phyloP scores from a whole-genome alignment of 2,329 filamentous ascomycete species.

The Periconia sp. region DNA sequence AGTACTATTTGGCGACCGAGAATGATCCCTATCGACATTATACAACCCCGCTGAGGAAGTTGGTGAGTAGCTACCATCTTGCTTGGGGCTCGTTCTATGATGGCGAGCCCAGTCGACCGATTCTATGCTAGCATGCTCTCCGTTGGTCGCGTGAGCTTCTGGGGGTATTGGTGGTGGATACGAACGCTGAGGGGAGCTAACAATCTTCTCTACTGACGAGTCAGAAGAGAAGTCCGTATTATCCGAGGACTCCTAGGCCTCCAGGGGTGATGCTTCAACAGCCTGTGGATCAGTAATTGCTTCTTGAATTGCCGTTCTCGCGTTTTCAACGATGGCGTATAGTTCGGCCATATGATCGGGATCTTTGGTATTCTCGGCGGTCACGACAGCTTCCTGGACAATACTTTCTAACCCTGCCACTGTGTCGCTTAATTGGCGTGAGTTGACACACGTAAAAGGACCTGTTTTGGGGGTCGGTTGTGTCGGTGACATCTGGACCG shows the following conservation, averaged over 20 bases:
- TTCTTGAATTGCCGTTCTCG: constrained; percentile 37
- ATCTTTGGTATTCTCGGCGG: constrained; percentile 39
- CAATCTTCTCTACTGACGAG: background rate
- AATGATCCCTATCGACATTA: constrained; percentile 1
- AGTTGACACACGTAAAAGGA: constrained; percentile 20
- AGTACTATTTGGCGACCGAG: constrained; percentile 17
- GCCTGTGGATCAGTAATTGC: constrained; percentile 27
- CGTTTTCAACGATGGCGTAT: constrained; percentile 43
- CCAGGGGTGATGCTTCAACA: constrained; percentile 26
- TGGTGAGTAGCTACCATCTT: constrained; percentile 9
- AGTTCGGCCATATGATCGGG: constrained; percentile 40
- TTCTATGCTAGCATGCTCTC: constrained; percentile 6
- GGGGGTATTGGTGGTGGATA: background rate
- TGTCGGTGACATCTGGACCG: constrained; percentile 22
- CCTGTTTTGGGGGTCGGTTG: constrained; percentile 21
- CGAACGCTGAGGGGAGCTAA: background rate
- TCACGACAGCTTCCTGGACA: constrained; percentile 44
- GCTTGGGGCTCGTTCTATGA: constrained; percentile 1
- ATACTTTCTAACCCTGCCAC: constrained; percentile 47
- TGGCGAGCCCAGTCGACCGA: constrained; percentile 35
- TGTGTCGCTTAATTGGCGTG: constrained; percentile 29
- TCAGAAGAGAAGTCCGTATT: constrained; percentile 10
- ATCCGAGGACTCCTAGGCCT: constrained; percentile 10
- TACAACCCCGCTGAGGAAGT: constrained; percentile 11
- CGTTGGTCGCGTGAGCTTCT: background rate